Base-by-base conservation (phyloP, 768 basidiomycete species). In the Gloeopeniophorella convolvens region DNA sequence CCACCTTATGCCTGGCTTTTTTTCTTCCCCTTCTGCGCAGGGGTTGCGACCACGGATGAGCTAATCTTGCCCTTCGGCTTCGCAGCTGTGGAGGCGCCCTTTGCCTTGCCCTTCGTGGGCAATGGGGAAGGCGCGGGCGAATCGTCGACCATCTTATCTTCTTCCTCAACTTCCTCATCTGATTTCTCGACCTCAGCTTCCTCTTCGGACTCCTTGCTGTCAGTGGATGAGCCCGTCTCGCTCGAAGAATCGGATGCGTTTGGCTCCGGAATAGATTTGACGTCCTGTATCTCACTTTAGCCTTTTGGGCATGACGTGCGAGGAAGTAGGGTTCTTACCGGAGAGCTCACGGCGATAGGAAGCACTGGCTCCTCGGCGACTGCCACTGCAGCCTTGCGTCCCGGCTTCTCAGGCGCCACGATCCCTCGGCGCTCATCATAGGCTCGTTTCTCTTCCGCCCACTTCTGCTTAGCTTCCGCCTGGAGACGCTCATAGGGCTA, bases 371-470 rank as follows among this genome's bases (percentile, higher is more conserved):
- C 45, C 39, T 54, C 52, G 26, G 34, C 20, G 21, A 31, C n/a
- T 21, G 35, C 26, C 10, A 26, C 49, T 9, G 20, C 46, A 2
- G 43, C 26, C 45, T 28, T 47, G 4, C 31, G 47, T 16, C 16
- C 16, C 1, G 34, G 51, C 30, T 43, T 56, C 15, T 35, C 32
- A 20, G 51, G 53, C 20, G 45, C 45, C 16, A 47, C 54, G 30
- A 48, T 49, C 12, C 45, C 52, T 24, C 74, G 68, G 51, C 77
- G 72, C 27, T 74, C 77, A 45, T 84, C 82, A 62, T 87, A 88
- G 7, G 75, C 77, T 34, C 72, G 74, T 63, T 88, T 82, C 39
- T 82, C 76, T 28, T 70, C 70, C 8, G 79, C 73, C 61, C 85
- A 91, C 31, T 72, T 69, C 51, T 74, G 72, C 63, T 87, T 88